Evolutionary conservation across 179 eudicot species (phyloP).

Genomic region (Gypsophila paniculata): DNA sequence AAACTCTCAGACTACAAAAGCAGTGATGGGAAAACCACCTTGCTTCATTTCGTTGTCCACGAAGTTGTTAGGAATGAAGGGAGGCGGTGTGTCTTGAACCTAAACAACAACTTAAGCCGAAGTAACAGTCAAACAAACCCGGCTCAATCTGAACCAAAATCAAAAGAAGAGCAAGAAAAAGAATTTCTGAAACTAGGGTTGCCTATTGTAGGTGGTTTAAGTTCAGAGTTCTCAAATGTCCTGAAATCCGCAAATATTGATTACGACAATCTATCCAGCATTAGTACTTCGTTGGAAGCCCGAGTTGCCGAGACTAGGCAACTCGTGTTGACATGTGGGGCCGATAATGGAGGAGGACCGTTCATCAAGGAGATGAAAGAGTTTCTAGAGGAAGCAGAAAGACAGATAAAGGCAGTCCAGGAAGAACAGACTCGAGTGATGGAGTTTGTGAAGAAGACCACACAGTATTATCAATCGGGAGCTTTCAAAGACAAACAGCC

Average conservation of each 20-base stretch:
- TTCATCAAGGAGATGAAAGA: conserved; percentile 51
- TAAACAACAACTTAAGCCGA: conserved; percentile 38
- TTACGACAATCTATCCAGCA: conserved; percentile 37
- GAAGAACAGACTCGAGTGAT: conserved; percentile 63
- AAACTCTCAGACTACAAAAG: conserved; percentile 90
- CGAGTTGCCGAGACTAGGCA: conserved; percentile 38
- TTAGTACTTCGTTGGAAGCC: conserved; percentile 29
- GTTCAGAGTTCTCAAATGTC: conserved; percentile 55
- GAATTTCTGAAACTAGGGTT: conserved; percentile 74
- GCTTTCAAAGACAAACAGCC: conserved; percentile 55
- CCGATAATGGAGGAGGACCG: conserved; percentile 31
- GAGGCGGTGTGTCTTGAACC: conserved; percentile 56
- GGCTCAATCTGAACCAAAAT: conserved; percentile 16
- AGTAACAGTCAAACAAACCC: conserved; percentile 27
- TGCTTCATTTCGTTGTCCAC: conserved; percentile 83
- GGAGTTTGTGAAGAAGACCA: conserved; percentile 65
- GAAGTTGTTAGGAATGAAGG: conserved; percentile 90
- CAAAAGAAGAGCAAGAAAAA: conserved; percentile 56
- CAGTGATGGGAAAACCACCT: conserved; percentile 74
- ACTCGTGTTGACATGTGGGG: conserved; percentile 38
- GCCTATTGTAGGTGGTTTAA: conserved; percentile 76
- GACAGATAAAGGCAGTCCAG: conserved; percentile 43
- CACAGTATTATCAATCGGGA: conserved; percentile 76
- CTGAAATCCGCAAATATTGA: conserved; percentile 68
- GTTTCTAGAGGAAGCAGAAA: conserved; percentile 56